These are phyloP conservation scores for Cyberlindnera japonica DNA, from an alignment of 805 yeast genomes.

Conservation along the genomic window DNA sequence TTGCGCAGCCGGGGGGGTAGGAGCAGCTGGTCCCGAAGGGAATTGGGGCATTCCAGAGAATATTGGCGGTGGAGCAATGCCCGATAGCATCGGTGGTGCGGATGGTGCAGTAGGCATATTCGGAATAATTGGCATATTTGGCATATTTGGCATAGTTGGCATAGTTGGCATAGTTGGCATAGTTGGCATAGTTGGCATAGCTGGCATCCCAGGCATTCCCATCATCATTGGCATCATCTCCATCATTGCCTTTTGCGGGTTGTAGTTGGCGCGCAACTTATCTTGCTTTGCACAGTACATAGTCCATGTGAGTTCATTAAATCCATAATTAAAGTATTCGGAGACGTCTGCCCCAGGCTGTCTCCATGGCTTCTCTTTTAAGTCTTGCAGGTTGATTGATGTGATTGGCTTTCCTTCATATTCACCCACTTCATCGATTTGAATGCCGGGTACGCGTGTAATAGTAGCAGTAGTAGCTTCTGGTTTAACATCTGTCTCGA, in stretches of 20 bases:
- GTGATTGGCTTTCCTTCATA: constrained; percentile 82
- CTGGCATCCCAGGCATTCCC: constrained; percentile 30
- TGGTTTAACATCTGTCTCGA: constrained; percentile 23
- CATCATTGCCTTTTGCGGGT: constrained; percentile 75
- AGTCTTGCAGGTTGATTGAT: constrained; percentile 69
- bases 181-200: constrained; percentile 31
- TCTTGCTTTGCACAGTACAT: constrained; percentile 89
- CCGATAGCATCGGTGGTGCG: constrained; percentile 7
- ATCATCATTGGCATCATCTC: constrained; percentile 45
- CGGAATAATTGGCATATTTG: constrained; percentile 5
- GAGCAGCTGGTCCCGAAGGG: neutral
- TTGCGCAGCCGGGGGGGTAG: too few species aligned
- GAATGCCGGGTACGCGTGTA: constrained; percentile 44
- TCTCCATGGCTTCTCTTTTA: constrained; percentile 97
- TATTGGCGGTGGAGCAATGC: constrained; percentile 4
- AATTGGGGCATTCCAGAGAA: constrained; percentile 1
- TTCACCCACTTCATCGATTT: constrained; percentile 70
- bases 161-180: constrained; percentile 30
- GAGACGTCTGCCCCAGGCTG: constrained; percentile 93
- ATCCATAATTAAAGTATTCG: constrained; percentile 95
- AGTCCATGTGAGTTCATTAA: constrained; percentile 95
- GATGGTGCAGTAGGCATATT: constrained; percentile 1
- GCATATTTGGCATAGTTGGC: constrained; percentile 4
- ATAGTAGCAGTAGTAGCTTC: constrained; percentile 32
- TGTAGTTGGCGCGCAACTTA: constrained; percentile 70